A percentile compares a stretch with the other conserved stretches of the same genome.
Evolutionary conservation across 306 rosid species (phyloP).

Genomic region (Prunus persica): Prunus_persica_NCBIv2 NC_034013.1:11496501-11497000

Average conservation of each 20-base stretch:
- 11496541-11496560: background rate
- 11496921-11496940: background rate
- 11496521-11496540: too few relatives aligned
- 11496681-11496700: background rate
- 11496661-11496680: background rate
- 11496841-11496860: background rate
- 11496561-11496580: too few relatives aligned
- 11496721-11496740: too few relatives aligned
- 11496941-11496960: background rate
- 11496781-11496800: background rate
- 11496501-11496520: background rate
- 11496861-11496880: background rate
- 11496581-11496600: background rate
- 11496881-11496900: background rate
- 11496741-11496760: too few relatives aligned
- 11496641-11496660: too few relatives aligned
- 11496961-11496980: background rate
- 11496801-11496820: background rate
- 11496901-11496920: background rate
- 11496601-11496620: background rate
- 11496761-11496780: background rate
- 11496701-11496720: background rate
- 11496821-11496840: background rate
- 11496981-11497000: background rate
- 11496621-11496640: too few relatives aligned